Base-by-base conservation (phyloP, 192 early-diverging fungal species). In the Coemansia sp. region DNA sequence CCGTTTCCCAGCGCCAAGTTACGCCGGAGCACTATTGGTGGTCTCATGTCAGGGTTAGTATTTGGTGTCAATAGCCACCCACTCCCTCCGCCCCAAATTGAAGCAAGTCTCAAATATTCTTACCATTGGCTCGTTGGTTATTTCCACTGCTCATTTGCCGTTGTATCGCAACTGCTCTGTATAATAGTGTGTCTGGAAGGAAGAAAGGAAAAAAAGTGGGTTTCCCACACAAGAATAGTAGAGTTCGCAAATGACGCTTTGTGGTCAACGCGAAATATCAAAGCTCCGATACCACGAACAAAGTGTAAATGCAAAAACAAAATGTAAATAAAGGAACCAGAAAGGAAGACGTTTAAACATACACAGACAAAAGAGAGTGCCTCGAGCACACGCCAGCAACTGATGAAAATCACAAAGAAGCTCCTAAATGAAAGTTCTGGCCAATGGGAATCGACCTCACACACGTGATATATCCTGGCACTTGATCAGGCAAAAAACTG, bases 121-220 rank as follows among this genome's bases (percentile, higher is more conserved):
- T 78, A 74, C 80, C 64, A 68, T 75, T 77, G 66, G 64, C 55
- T 24, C 80, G 80, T 43, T 78, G 72, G 74, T 70, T 66, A 15
- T 52, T 66, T 11, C 41, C 55, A 44, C 70, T 63, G 42, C 62
- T 71, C 70, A 68, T 74, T 43, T 72, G 49, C n/a, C 15, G 57
- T 18, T 7, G 57, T 60, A 13, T 31, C 12, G 54, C 24, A 57
- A 13, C 27, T 16, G 54, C 15, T 16, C 12, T 13, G 54, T 57
- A 57, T 12, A 54, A 22, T 47, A 22, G 20, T 52, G 20, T 2
- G 49, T 11, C 10, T 59, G 22, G 24, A 52, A 52, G 29, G 33
- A 18, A 18, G 13, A 46, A 46, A 46, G 1, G 3, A 46, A 46
- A 18, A 46, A 47, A n/a, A 47, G 10, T 8, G 38, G 38, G 9